These are phyloP conservation scores for Carex arenaria DNA, from an alignment of 202 grass and related monocot species.

Conservation along the genomic window DNA sequence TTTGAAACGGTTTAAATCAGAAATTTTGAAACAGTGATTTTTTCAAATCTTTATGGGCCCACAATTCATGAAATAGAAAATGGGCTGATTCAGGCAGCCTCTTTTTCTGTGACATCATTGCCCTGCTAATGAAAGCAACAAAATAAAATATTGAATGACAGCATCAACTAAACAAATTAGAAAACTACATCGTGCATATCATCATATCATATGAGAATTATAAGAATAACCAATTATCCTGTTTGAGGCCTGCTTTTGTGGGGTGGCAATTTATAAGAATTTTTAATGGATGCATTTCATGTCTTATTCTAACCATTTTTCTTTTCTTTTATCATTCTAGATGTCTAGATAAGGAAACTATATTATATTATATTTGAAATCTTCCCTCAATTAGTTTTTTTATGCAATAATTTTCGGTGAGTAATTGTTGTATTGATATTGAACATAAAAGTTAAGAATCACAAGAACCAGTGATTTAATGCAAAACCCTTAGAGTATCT, in stretches of 20 bases:
- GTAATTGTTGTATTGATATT: not conserved
- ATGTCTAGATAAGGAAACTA: not conserved
- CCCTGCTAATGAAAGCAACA: not conserved
- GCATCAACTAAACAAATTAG: not conserved
- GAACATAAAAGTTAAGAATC: too few species aligned
- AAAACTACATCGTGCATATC: not conserved
- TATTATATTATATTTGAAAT: not conserved
- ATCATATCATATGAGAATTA: not conserved
- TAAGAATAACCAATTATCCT: not conserved
- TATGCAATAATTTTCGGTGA: not conserved
- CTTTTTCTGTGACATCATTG: not conserved
- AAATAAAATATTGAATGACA: not conserved
- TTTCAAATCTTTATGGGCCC: slow-evolving; percentile 13
- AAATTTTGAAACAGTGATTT: not conserved
- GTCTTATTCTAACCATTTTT: not conserved
- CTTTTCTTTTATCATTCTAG: not conserved
- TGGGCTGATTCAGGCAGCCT: slow-evolving; percentile 5
- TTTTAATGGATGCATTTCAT: not conserved
- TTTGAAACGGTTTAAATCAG: not conserved
- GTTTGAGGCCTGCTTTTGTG: not conserved
- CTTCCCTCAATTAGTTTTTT: not conserved
- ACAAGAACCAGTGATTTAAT: not conserved
- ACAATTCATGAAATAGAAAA: not conserved
- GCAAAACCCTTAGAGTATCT: not conserved
- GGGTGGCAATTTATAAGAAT: not conserved